phyloP scores from a whole-genome alignment of 176 grass and related monocot genomes.

The Carex kokanica region DNA sequence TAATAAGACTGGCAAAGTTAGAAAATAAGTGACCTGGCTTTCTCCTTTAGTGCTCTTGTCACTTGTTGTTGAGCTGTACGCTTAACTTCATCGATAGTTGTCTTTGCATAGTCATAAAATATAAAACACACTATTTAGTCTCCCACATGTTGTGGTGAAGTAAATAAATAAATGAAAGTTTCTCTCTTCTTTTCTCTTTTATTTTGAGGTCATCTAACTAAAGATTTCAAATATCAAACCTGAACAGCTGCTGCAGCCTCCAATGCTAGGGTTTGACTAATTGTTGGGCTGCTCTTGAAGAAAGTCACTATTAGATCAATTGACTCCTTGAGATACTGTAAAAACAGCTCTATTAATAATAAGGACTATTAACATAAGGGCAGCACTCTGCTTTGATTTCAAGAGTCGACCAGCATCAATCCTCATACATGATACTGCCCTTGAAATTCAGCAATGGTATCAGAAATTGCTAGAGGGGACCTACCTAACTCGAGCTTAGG shows the following conservation, averaged over 20 bases:
- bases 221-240: conserved; percentile 33
- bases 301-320: conserved; percentile 79
- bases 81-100: conserved; percentile 94
- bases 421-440: too few species aligned
- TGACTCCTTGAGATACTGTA: conserved; percentile 83
- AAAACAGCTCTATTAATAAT: conserved; percentile 25
- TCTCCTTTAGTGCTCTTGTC: conserved; percentile 69
- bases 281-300: conserved; percentile 83
- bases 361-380: background rate
- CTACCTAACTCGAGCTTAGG: too few species aligned
- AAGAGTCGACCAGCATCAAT: too few species aligned
- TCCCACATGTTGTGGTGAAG: background rate
- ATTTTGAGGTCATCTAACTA: background rate
- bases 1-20: background rate
- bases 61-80: conserved; percentile 93
- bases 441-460: too few species aligned
- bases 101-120: conserved; percentile 44
- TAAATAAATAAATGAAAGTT: conserved; percentile 27
- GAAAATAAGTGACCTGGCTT: conserved; percentile 53
- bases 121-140: conserved; percentile 18
- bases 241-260: conserved; percentile 94
- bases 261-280: conserved; percentile 82
- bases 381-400: background rate
- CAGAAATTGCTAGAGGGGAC: too few species aligned
- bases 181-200: background rate